phyloP scores from a whole-genome alignment of 2,329 filamentous ascomycete genomes.

The Phaeosphaeria sp. region DNA sequence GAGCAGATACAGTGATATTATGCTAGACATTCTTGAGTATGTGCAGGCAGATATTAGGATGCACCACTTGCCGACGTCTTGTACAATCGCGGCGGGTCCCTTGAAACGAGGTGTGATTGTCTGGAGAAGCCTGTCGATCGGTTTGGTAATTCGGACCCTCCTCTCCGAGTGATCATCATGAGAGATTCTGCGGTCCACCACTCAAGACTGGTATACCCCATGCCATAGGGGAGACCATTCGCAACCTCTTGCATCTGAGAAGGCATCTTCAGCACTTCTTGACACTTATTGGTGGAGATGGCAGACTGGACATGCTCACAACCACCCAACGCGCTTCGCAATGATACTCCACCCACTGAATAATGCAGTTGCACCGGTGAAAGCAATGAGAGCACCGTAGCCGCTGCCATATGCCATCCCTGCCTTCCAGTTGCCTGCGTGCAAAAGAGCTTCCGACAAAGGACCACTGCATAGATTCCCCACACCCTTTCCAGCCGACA shows the following conservation, averaged over 20 bases:
- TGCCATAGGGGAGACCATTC: not conserved
- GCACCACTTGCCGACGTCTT: not conserved
- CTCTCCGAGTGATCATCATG: not conserved
- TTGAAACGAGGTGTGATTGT: not conserved
- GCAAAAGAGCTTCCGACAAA: conserved; percentile 55
- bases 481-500: conserved; percentile 58
- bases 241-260: not conserved
- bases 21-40: not conserved
- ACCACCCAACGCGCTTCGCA: conserved; percentile 40
- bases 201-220: not conserved
- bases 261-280: not conserved
- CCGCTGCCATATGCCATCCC: conserved; percentile 51
- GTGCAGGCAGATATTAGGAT: not conserved
- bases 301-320: conserved; percentile 16
- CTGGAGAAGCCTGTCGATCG: not conserved
- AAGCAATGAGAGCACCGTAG: conserved; percentile 52
- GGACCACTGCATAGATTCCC: conserved; percentile 60
- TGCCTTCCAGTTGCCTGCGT: conserved; percentile 45
- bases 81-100: not conserved
- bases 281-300: not conserved
- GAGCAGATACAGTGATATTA: not conserved
- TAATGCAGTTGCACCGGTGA: conserved; percentile 50
- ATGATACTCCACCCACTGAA: conserved; percentile 38
- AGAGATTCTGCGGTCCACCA: not conserved
- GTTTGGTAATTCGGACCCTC: not conserved